Evolutionary conservation across 805 yeast genomes (phyloP).

Genomic region (Saturnispora dispora): DNA sequence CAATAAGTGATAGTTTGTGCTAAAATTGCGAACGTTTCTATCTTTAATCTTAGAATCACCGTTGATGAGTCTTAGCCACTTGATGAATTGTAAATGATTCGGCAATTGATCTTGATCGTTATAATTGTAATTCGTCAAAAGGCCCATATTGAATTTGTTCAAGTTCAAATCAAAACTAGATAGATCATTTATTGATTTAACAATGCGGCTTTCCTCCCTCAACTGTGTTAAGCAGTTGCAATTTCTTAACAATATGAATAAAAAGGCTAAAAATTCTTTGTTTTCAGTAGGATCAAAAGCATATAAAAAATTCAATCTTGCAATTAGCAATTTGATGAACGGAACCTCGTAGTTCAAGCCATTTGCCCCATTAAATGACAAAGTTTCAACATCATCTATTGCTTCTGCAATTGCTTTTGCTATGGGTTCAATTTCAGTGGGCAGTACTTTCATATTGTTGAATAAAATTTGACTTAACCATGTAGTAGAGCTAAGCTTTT

Average conservation of each 20-base stretch:
- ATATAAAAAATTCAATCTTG: constrained; percentile 18
- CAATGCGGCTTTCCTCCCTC: not conserved
- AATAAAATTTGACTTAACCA: not conserved
- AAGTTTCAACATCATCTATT: not conserved
- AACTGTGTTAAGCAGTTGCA: constrained; percentile 11
- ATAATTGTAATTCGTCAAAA: not conserved
- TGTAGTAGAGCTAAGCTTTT: not conserved
- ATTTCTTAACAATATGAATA: constrained; percentile 10
- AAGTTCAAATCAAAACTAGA: not conserved
- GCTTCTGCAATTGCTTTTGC: not conserved
- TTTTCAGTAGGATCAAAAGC: constrained; percentile 18
- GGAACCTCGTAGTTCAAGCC: not conserved
- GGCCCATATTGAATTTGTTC: not conserved
- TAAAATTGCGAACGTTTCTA: not conserved
- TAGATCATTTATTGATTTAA: not conserved
- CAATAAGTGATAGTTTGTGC: not conserved
- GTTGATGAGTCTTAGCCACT: constrained; percentile 5
- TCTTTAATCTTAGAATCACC: not conserved
- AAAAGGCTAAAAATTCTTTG: constrained; percentile 13
- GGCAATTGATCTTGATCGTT: not conserved
- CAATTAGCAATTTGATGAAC: constrained; percentile 12
- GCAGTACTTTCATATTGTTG: not conserved
- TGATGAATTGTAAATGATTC: constrained; percentile 1
- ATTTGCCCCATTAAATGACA: not conserved
- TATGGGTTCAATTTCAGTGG: not conserved